A percentile compares a stretch with the other conserved stretches of the same genome.
Conservation (phyloP, 805 yeast genomes). For the Phaffomyces thermotolerans region DNA sequence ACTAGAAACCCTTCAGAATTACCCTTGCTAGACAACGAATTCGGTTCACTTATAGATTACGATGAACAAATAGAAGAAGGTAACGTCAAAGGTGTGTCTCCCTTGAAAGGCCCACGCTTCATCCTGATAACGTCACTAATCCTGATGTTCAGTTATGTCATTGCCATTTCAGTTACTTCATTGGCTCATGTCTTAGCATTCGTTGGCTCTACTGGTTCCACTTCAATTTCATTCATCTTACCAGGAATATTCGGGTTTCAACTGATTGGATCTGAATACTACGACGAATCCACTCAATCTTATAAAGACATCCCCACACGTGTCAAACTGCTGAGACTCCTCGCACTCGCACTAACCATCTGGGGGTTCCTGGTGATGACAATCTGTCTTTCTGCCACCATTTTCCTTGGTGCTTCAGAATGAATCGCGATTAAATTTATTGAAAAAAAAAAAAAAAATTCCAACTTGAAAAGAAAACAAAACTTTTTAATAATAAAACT, state of each 20-base stretch:
- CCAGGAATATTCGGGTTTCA: conserved; percentile 85
- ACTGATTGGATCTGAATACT: conserved; percentile 46
- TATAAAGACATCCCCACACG: conserved; percentile 24
- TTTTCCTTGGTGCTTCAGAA: conserved; percentile 23
- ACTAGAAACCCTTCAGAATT: conserved; percentile 2
- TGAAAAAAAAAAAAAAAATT: no score
- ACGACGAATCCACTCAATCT: conserved; percentile 23
- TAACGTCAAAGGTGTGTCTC: conserved; percentile 16
- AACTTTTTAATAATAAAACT: no score
- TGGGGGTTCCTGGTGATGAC: conserved; percentile 49
- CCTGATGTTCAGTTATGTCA: conserved; percentile 46
- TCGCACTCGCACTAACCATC: conserved; percentile 31
- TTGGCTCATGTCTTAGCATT: conserved; percentile 77
- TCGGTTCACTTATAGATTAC: conserved; percentile 8
- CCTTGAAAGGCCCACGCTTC: conserved; percentile 32
- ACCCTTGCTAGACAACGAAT: conserved; percentile 8
- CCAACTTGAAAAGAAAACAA: no score
- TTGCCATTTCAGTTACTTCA: conserved; percentile 63
- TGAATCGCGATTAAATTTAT: no score
- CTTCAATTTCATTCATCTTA: conserved; percentile 81
- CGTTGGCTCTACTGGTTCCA: conserved; percentile 92
- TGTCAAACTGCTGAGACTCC: conserved; percentile 25
- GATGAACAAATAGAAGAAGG: conserved; percentile 30
- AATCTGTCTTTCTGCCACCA: conserved; percentile 38
- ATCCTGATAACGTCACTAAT: conserved; percentile 44